phyloP scores from a whole-genome alignment of 1,284 basidiomycete species.

The Moniliophthora roreri region DNA sequence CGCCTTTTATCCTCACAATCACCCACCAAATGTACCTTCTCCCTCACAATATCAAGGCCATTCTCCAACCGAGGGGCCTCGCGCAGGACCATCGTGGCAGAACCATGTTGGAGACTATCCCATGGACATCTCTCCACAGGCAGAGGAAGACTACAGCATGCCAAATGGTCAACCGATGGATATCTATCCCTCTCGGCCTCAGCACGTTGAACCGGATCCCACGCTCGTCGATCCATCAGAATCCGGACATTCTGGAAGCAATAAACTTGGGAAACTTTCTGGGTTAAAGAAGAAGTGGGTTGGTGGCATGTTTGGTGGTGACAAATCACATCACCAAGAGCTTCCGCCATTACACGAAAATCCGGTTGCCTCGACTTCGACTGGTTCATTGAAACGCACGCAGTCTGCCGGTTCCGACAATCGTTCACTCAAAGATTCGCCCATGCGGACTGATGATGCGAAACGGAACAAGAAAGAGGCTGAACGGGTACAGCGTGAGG shows the following conservation, averaged over 20 bases:
- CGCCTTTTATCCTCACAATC: constrained; percentile 48
- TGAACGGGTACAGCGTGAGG: constrained; percentile 80
- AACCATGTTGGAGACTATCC: constrained; percentile 47
- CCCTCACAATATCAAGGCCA: constrained; percentile 14
- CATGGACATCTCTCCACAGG: constrained; percentile 61
- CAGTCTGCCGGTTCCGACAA: constrained; percentile 81
- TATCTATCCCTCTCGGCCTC: constrained; percentile 48
- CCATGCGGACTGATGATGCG: constrained; percentile 66
- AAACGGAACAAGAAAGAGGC: constrained; percentile 88
- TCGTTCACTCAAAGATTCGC: constrained; percentile 49
- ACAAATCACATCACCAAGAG: constrained; percentile 60
- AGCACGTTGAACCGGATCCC: constrained; percentile 37
- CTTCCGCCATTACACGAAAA: constrained; percentile 76
- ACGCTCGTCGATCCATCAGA: constrained; percentile 26
- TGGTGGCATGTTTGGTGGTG: constrained; percentile 77
- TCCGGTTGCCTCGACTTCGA: constrained; percentile 49
- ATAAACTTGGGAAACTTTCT: constrained; percentile 37
- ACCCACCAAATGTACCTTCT: constrained; percentile 22
- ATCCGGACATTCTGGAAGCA: constrained; percentile 26
- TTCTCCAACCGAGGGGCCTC: constrained; percentile 34
- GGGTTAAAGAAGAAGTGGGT: constrained; percentile 68
- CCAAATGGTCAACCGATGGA: constrained; percentile 47
- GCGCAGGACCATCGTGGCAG: constrained; percentile 26
- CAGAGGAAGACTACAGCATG: constrained; percentile 36
- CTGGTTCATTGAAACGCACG: constrained; percentile 79